Evolutionary conservation across 352 stramenopile genomes (phyloP).

Genomic region (Globisporangium acanthophoron): DNA sequence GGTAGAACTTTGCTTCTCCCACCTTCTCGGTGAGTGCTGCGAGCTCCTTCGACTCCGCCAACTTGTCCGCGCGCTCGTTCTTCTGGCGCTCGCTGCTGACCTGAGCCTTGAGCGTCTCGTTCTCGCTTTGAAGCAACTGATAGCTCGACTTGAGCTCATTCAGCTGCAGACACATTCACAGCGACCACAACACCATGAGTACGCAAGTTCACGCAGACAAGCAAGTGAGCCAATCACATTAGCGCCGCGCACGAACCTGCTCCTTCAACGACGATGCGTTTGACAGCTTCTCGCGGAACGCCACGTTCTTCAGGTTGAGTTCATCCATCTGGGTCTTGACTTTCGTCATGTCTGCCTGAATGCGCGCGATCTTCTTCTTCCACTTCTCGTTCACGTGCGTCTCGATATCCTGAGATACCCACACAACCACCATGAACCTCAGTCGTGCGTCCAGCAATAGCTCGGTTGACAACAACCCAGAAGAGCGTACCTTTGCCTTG

Average conservation of each 20-base stretch:
- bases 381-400: slow-evolving; percentile 69
- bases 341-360: slow-evolving; percentile 59
- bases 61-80: slow-evolving; percentile 21
- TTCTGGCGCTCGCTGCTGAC: slow-evolving; percentile 33
- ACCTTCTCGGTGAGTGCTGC: slow-evolving; percentile 37
- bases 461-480: background rate
- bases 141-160: slow-evolving; percentile 50
- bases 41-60: slow-evolving; percentile 28
- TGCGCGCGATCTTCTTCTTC: slow-evolving; percentile 68
- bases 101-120: slow-evolving; percentile 40
- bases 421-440: background rate
- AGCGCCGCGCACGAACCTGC: slow-evolving; percentile 34
- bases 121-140: slow-evolving; percentile 40
- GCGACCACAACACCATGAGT: background rate
- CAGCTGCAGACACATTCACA: slow-evolving; percentile 24
- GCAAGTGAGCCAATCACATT: background rate
- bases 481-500: slow-evolving; percentile 47
- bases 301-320: slow-evolving; percentile 72
- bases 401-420: slow-evolving; percentile 35
- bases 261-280: slow-evolving; percentile 57
- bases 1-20: background rate
- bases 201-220: slow-evolving; percentile 1
- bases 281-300: slow-evolving; percentile 61
- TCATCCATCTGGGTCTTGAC: slow-evolving; percentile 71
- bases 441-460: background rate